Conservation (phyloP, 2,329 filamentous ascomycete species). For the Tolypocladium ophioglossoides region DNA sequence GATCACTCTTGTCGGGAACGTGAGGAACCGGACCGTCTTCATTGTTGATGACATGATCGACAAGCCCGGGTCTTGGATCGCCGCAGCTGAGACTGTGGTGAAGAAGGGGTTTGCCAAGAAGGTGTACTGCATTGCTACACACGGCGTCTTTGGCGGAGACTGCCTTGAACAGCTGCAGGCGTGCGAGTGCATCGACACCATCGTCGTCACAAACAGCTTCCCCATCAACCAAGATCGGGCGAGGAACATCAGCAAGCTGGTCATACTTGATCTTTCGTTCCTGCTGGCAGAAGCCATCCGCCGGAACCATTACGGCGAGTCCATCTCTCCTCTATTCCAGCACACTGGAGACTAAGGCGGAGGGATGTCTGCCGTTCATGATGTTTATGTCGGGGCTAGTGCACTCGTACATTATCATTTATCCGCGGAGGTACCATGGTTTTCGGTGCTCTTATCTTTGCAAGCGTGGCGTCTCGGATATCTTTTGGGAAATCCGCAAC, state of each 20-base stretch:
- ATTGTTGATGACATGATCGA: slow-evolving; percentile 99
- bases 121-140: slow-evolving; percentile 96
- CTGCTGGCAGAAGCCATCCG: slow-evolving; percentile 86
- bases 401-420: neutral
- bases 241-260: slow-evolving; percentile 66
- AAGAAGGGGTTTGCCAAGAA: slow-evolving; percentile 86
- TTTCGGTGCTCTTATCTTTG: slow-evolving; percentile 1
- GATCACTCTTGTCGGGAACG: slow-evolving; percentile 95
- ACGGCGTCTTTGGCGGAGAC: slow-evolving; percentile 86
- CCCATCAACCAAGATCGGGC: slow-evolving; percentile 71
- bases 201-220: slow-evolving; percentile 96
- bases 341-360: slow-evolving; percentile 44
- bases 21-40: slow-evolving; percentile 77
- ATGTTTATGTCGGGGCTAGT: neutral
- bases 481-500: neutral
- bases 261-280: slow-evolving; percentile 80
- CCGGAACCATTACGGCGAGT: slow-evolving; percentile 92
- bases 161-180: slow-evolving; percentile 81
- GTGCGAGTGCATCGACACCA: slow-evolving; percentile 87
- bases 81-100: slow-evolving; percentile 89
- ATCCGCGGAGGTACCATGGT: neutral
- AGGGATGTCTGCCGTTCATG: neutral
- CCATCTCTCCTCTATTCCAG: slow-evolving; percentile 60
- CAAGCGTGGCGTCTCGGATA: slow-evolving; percentile 4
- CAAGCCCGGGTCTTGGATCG: slow-evolving; percentile 93